Base-by-base conservation (phyloP, 73 alveolate genomes). In the Tetrahymena malaccensis region DNA sequence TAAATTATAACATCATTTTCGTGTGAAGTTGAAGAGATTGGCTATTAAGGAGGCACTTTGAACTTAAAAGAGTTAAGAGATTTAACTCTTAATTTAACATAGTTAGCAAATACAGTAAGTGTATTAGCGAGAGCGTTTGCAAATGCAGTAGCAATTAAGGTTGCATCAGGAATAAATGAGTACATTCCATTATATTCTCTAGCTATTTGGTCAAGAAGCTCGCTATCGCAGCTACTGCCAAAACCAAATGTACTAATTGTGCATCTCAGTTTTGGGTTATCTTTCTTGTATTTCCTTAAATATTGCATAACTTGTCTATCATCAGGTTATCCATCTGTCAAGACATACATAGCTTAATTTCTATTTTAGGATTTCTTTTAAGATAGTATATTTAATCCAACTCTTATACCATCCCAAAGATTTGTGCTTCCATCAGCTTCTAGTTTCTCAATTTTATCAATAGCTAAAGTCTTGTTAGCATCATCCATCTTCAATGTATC, bases 141-240 rank as follows among this genome's bases (percentile, higher is more conserved):
- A 85, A 85, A 85, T 3, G 83, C 94, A 8, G 94, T 85, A 31
- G 84, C 94, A 33, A 85, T 43, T 7, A 85, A n/a, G 33, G 56
- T 43, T 21, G 84, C 57, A 85, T 85, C 94, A 85, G 94, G 94
- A 85, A 85, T 85, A 31, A 85, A 85, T n/a, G 94, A 85, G 17
- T 27, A 85, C 83, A 43, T 43, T 19, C 94, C 94, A 85, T 43
- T 85, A 11, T 43, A 38, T 85, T 85, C 43, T 27, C 34, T 22
- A 11, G 94, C 94, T 21, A 85, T n/a, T 27, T n/a, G 6, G 21
- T 85, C 38, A 11, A 85, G 27, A 27, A 70, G 37, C 3, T 70
- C 89, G 25, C 89, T 70, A 70, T 70, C 37, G 3, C 40, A 70
- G 37, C 38, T 43, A n/a, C 38, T 27, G 16, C 56, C 43, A 85